These are phyloP conservation scores for Ilyonectria sp. DNA, from an alignment of 2,329 filamentous ascomycete species.

Conservation along the genomic window DNA sequence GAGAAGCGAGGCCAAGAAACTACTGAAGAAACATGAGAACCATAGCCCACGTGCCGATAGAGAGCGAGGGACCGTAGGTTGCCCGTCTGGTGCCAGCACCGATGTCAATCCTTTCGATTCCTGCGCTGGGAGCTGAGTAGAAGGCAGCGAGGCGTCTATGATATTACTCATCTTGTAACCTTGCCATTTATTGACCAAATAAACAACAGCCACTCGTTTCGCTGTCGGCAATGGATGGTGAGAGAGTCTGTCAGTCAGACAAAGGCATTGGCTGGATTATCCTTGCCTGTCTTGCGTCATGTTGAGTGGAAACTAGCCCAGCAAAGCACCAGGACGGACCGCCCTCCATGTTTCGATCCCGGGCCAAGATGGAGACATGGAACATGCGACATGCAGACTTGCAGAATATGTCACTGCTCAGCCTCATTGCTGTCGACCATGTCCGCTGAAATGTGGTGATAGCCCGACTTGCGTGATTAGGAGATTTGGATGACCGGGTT, in stretches of 20 bases:
- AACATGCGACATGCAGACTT: background rate
- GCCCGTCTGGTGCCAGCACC: background rate
- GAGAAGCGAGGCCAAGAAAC: background rate
- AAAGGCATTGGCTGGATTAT: background rate
- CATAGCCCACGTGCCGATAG: background rate
- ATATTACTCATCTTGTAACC: background rate
- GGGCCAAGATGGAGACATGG: background rate
- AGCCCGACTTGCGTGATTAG: background rate
- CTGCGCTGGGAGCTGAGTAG: no score
- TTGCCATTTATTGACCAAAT: background rate
- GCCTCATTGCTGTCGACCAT: background rate
- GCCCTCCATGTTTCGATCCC: background rate
- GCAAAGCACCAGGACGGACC: no score
- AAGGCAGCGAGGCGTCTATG: no score
- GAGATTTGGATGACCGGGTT: background rate
- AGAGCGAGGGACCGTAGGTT: background rate
- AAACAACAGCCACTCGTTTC: background rate
- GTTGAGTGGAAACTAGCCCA: background rate
- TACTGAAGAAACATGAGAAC: background rate
- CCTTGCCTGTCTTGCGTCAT: conserved; percentile 10
- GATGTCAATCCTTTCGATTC: no score
- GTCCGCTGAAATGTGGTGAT: background rate
- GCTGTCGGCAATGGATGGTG: background rate
- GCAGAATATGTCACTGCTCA: background rate
- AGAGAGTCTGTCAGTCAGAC: background rate